phyloP scores from a whole-genome alignment of 2,329 filamentous ascomycete genomes.

The Penicillium rolfsii region DNA sequence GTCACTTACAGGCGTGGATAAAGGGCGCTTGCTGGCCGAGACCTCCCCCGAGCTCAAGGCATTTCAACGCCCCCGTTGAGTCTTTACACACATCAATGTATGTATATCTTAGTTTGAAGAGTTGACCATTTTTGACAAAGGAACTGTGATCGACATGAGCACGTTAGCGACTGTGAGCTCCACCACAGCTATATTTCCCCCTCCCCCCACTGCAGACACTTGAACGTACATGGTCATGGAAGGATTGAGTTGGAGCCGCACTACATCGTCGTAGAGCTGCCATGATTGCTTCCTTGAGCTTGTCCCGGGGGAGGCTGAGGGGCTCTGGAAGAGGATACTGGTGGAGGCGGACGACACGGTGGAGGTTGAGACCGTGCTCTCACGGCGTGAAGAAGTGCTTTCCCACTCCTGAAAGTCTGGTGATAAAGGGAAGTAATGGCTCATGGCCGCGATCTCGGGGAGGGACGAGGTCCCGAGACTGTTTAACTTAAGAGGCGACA shows the following conservation, averaged over 20 bases:
- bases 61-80: slow-evolving; percentile 39
- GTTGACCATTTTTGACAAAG: slow-evolving; percentile 43
- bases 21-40: slow-evolving; percentile 42
- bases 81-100: slow-evolving; percentile 48
- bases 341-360: slow-evolving; percentile 38
- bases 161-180: slow-evolving; percentile 6
- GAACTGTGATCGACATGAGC: slow-evolving; percentile 31
- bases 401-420: slow-evolving; percentile 38
- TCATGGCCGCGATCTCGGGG: slow-evolving; percentile 23
- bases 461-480: not conserved
- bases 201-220: not conserved
- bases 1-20: slow-evolving; percentile 44
- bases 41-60: slow-evolving; percentile 44
- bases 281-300: slow-evolving; percentile 36
- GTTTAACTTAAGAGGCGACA: slow-evolving; percentile 7
- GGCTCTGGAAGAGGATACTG: slow-evolving; percentile 36
- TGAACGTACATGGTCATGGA: slow-evolving; percentile 40
- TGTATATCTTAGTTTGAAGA: slow-evolving; percentile 46
- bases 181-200: not conserved
- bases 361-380: slow-evolving; percentile 35
- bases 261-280: slow-evolving; percentile 37
- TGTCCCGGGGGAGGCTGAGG: slow-evolving; percentile 33
- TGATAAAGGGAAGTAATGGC: slow-evolving; percentile 16
- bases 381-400: slow-evolving; percentile 30
- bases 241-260: slow-evolving; percentile 36